These are phyloP conservation scores for Thymus quinquecostatus DNA, from an alignment of 257 asterid species.

Conservation along the genomic window DNA sequence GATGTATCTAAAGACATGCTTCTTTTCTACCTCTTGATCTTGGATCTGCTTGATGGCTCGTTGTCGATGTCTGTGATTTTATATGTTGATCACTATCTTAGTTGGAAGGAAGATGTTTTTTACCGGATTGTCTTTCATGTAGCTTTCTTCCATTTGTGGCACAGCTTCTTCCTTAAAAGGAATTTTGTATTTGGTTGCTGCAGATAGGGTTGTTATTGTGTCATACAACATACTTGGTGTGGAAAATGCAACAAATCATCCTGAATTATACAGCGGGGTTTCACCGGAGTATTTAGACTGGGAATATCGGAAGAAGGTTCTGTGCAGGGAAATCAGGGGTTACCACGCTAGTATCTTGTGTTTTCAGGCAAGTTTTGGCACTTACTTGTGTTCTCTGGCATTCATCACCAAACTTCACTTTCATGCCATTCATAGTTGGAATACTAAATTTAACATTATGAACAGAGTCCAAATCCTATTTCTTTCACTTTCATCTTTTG, in stretches of 20 bases:
- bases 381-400: constrained; percentile 6
- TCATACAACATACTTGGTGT: constrained; percentile 85
- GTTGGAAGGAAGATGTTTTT: constrained; percentile 1
- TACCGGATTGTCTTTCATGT: neutral
- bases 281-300: constrained; percentile 61
- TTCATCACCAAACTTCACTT: constrained; percentile 1
- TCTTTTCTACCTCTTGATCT: neutral
- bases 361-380: constrained; percentile 62
- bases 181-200: constrained; percentile 17
- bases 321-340: constrained; percentile 58
- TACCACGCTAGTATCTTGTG: constrained; percentile 73
- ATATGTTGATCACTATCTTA: neutral
- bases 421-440: constrained; percentile 1
- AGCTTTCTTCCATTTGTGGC: constrained; percentile 3
- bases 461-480: neutral
- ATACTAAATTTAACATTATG: neutral
- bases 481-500: constrained; percentile 14
- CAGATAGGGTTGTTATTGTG: constrained; percentile 68
- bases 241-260: constrained; percentile 68
- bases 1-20: neutral
- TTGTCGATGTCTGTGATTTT: neutral
- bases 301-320: constrained; percentile 64
- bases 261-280: constrained; percentile 56
- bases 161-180: neutral
- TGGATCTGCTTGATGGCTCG: constrained; percentile 3